Evolutionary conservation across 441 rosid species (phyloP), one percentile per base, ranked within the genome.

Genomic region (Kokia cookei): DNA sequence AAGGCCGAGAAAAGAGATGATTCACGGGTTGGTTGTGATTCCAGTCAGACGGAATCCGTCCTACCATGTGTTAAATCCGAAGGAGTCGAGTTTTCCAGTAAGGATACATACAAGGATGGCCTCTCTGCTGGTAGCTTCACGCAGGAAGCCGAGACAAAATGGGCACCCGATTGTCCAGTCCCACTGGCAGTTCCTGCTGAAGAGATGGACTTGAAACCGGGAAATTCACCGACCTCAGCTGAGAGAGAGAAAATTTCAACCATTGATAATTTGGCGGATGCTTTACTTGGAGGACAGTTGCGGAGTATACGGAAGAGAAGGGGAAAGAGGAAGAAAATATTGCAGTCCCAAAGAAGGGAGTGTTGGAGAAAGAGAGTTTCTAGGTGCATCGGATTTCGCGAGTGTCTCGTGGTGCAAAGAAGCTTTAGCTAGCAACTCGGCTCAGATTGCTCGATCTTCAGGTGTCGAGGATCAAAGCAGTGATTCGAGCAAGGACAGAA

Each of bases 91-190:
- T 87, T 88, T 57, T 87, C 88, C 43, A 86, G 88, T 65, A 91
- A 86, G 79, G 90, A 85, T 72, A 77, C 82, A 45, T 87, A 86
- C 4, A 88, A 88, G 77, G 97, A 89, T 27, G 89, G 90, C 14
- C 80, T 88, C 26, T 94, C 98, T 32, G 93, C 93, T 22, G 89
- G 93, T 74, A 94, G 99, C 77, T 90, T 90, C 84, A 91, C 97
- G 15, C 90, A 84, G 76, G 93, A 87, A 71, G 83, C 85, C 4
- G 83, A 58, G 15, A 73, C 81, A 27, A 91, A 79, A 73, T 91
- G 94, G 89, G 83, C 90, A 55, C 75, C 87, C 1, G 86, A 86
- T 51, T 75, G 78, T 72, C 84, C 58, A 37, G 54, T 70, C 69
- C 86, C 79, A 3, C 81, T 75, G 17, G 79, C 88, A 58, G 74